These are phyloP conservation scores for Boletus coccyginus DNA, from an alignment of 768 basidiomycete species.

Conservation along the genomic window DNA sequence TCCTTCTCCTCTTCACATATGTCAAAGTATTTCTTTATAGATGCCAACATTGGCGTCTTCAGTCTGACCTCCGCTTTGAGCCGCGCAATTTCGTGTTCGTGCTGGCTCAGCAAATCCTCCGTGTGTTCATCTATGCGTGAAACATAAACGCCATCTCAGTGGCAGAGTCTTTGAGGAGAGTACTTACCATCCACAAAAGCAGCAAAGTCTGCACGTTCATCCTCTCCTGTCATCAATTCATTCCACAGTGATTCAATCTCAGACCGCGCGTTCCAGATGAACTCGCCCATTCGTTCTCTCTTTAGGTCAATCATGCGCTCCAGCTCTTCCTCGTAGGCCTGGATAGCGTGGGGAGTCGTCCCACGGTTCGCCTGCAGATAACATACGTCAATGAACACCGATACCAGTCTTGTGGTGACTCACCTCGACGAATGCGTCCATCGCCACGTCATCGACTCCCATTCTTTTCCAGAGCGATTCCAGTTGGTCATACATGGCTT, in stretches of 20 bases:
- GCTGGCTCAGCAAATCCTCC: conserved; percentile 79
- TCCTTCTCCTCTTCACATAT: conserved; percentile 90
- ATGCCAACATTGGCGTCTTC: conserved; percentile 72
- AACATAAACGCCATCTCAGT: background rate
- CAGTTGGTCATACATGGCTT: conserved; percentile 90
- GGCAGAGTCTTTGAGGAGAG: background rate
- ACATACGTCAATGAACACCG: background rate
- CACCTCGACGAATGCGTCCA: conserved; percentile 90
- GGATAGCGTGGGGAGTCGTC: conserved; percentile 71
- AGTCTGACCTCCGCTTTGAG: conserved; percentile 80
- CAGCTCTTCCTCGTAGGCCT: conserved; percentile 85
- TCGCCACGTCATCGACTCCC: conserved; percentile 73
- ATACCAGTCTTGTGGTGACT: background rate
- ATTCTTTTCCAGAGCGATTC: conserved; percentile 88
- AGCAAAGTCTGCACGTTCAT: conserved; percentile 77
- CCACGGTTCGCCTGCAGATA: conserved; percentile 55
- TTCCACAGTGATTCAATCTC: conserved; percentile 85
- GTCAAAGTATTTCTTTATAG: conserved; percentile 85
- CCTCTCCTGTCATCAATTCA: conserved; percentile 80
- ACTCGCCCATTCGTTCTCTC: conserved; percentile 81
- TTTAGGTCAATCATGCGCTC: conserved; percentile 89
- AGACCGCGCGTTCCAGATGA: conserved; percentile 75
- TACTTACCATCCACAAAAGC: conserved; percentile 77
- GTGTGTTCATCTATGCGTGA: conserved; percentile 70
- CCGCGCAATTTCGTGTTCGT: conserved; percentile 80